Evolutionary conservation across 352 stramenopile genomes (phyloP), one percentile per base, ranked within the genome.

Genomic region (Phytophthora sp.): DNA sequence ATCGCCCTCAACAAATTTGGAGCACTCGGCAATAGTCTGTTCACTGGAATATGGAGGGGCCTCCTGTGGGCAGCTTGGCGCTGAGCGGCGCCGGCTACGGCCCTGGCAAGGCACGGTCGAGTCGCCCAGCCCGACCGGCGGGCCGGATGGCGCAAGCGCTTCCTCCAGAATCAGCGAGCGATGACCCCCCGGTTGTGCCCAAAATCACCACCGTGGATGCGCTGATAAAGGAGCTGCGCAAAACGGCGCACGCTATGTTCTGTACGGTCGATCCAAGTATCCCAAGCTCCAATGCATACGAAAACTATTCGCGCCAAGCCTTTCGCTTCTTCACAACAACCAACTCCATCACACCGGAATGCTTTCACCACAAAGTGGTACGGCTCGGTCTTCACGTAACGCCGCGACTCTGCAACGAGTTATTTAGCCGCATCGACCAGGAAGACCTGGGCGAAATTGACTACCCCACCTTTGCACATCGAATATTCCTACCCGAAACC

Each of bases 291-390:
- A 85, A 52, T 17, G 49, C 69, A 9, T 83, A 91, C 44, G 79
- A 88, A 15, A 87, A 91, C 46, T 87, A 73, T 44, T 80, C 64
- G 23, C 69, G 81, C 37, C 82, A 90, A 31, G 85, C 85, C 3
- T 94, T 94, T 38, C 76, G 76, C 10, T 88, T 80, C 59, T 94
- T 92, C 58, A 94, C 85, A 37, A 89, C 79, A 11, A 90, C 76
- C 12, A 91, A 90, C 55, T 77, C 72, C 15, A 91, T 94, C 61
- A 85, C 79, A 0, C 65, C 73, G 4, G 79, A 92, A 50, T 79
- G 68, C 2, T 94, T 94, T 45, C 73, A 88, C 11, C 66, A 79
- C 67, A 87, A 86, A 24, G 69, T 92, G 20, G 66, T 74, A 18
- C 82, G 88, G 23, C 62, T 94, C 9, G 73, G 85, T 5, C 30